Evolutionary conservation across 345 rosid genomes (phyloP).

Genomic region (Arabidopsis arenosa): DNA sequence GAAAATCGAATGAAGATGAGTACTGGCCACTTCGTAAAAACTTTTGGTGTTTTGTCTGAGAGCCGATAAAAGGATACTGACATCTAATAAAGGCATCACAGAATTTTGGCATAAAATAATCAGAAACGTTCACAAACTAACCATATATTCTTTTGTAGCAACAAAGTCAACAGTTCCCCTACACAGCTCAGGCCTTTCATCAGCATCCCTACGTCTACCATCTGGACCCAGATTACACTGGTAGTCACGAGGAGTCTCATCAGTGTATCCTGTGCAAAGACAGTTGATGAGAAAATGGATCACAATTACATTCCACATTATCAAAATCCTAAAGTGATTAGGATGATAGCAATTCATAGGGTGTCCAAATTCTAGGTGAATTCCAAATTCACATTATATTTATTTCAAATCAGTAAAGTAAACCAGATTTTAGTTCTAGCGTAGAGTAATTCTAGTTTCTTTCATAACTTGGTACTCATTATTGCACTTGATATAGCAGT

Average conservation of each 20-base stretch:
- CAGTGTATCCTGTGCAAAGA: constrained; percentile 67
- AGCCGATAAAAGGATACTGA: constrained; percentile 2
- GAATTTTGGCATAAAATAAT: not conserved
- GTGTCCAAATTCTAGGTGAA: constrained; percentile 16
- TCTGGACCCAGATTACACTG: constrained; percentile 91
- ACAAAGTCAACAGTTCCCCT: constrained; percentile 95
- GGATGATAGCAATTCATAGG: not conserved
- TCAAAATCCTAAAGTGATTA: not conserved
- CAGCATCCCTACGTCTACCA: constrained; percentile 93
- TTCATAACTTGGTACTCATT: constrained; percentile 24
- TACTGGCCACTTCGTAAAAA: not conserved
- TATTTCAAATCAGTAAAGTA: constrained; percentile 22
- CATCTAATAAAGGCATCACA: constrained; percentile 9
- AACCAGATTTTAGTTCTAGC: constrained; percentile 12
- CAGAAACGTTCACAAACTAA: constrained; percentile 66
- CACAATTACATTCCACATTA: constrained; percentile 14
- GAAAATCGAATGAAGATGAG: not conserved
- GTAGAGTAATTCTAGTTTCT: constrained; percentile 12
- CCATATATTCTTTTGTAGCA: constrained; percentile 94
- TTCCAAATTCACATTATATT: constrained; percentile 5
- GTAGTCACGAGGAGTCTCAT: constrained; percentile 87
- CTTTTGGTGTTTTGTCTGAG: not conserved
- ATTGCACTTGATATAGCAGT: constrained; percentile 9
- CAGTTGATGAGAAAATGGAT: constrained; percentile 23
- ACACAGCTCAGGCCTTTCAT: constrained; percentile 96